phyloP scores from a whole-genome alignment of 1,139 yeast genomes.

The Blastobotrys indianensis region DNA sequence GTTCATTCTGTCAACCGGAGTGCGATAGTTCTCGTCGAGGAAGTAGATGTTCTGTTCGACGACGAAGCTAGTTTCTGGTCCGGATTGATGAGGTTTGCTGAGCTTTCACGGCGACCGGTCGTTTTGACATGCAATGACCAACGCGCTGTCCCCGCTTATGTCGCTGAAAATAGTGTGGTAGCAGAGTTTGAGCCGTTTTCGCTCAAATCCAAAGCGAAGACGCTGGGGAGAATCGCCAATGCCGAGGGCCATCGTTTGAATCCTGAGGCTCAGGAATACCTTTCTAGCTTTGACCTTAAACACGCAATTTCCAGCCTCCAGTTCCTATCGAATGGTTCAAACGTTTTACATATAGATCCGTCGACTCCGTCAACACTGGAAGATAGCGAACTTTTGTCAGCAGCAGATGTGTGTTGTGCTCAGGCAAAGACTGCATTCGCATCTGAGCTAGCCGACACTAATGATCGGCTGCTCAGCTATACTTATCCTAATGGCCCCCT shows the following conservation, averaged over 20 bases:
- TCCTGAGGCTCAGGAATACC: background rate
- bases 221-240: slow-evolving; percentile 36
- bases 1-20: slow-evolving; percentile 55
- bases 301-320: slow-evolving; percentile 52
- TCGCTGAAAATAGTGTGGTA: slow-evolving; percentile 15
- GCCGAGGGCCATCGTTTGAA: slow-evolving; percentile 32
- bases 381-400: slow-evolving; percentile 14
- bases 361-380: background rate
- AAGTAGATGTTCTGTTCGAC: slow-evolving; percentile 76
- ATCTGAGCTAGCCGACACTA: slow-evolving; percentile 3
- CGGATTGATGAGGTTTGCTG: slow-evolving; percentile 57
- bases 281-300: slow-evolving; percentile 45
- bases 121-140: slow-evolving; percentile 65
- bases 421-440: slow-evolving; percentile 13
- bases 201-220: slow-evolving; percentile 23
- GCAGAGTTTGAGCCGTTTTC: slow-evolving; percentile 30
- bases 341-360: background rate
- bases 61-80: slow-evolving; percentile 80
- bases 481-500: background rate
- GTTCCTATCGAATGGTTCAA: slow-evolving; percentile 38
- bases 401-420: slow-evolving; percentile 19
- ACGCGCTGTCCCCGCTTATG: slow-evolving; percentile 44
- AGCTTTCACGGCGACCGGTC: slow-evolving; percentile 71
- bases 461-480: slow-evolving; percentile 14
- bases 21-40: slow-evolving; percentile 76